Percentiles rank a stretch among this genome's conserved stretches.
Conservation (phyloP, 495 filamentous ascomycete species). For the Saxophila tyrrhenica region DNA sequence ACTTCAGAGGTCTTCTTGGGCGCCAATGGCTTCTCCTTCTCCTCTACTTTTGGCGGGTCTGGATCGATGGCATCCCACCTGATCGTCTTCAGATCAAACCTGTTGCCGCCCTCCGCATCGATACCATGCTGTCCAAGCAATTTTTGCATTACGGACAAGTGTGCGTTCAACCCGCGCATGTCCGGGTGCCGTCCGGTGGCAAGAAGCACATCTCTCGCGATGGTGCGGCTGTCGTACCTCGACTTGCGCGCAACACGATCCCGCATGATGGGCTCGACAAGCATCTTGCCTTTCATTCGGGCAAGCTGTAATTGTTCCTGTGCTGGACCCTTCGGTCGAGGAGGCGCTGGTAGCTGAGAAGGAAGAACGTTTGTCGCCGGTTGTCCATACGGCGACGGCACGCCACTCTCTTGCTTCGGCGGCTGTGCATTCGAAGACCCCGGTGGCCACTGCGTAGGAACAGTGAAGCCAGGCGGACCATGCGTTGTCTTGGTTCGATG, state of each 20-base stretch:
- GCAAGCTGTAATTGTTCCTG: conserved; percentile 4
- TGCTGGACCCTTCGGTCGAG: conserved; percentile 4
- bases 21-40: background rate
- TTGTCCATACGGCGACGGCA: background rate
- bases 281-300: conserved; percentile 14
- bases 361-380: background rate
- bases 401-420: background rate
- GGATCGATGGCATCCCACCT: conserved; percentile 61
- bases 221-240: conserved; percentile 48
- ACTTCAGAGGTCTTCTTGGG: background rate
- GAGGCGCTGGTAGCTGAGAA: background rate
- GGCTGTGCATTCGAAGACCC: background rate
- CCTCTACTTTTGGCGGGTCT: conserved; percentile 11
- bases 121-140: conserved; percentile 20
- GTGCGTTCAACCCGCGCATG: conserved; percentile 46
- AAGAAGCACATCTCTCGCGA: conserved; percentile 55
- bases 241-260: conserved; percentile 35
- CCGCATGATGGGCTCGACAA: conserved; percentile 36
- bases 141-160: conserved; percentile 32
- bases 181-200: conserved; percentile 49
- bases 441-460: background rate
- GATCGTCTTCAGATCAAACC: conserved; percentile 49
- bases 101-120: conserved; percentile 24
- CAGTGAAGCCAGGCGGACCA: background rate
- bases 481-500: background rate